Evolutionary conservation across 495 filamentous ascomycete genomes (phyloP).

Genomic region (Cercophora samala): DNA sequence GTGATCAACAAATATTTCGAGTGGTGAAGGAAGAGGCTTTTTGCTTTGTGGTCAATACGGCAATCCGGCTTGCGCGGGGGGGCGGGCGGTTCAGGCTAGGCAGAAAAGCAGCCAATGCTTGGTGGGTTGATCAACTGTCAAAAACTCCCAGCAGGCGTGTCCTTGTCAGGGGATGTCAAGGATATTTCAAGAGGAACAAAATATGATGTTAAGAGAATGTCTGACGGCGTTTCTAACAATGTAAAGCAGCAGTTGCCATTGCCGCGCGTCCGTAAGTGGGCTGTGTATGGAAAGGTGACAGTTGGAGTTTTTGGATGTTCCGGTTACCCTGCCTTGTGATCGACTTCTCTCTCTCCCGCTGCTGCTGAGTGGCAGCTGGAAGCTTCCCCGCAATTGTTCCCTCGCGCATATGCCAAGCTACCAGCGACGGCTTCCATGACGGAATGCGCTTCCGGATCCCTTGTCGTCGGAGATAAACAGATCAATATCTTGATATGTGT

Average conservation of each 20-base stretch:
- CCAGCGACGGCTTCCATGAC: not conserved
- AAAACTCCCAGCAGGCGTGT: not conserved
- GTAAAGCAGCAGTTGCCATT: not conserved
- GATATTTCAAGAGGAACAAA: not conserved
- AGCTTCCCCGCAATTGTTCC: conserved; percentile 1
- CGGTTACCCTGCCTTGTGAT: not conserved
- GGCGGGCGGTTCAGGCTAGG: not conserved
- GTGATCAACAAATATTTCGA: not conserved
- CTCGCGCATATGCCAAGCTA: not conserved
- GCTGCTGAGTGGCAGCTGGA: not conserved
- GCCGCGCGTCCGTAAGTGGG: conserved; percentile 3
- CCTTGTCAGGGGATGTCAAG: not conserved
- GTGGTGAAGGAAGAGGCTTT: not conserved
- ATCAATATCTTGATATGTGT: not conserved
- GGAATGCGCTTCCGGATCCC: conserved; percentile 4
- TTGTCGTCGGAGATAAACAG: not conserved
- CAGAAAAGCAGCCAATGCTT: not conserved
- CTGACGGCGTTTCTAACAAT: not conserved
- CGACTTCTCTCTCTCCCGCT: too few species aligned
- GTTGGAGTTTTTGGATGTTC: not conserved
- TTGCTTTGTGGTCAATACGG: not conserved
- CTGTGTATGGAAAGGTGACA: conserved; percentile 3
- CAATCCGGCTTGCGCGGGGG: conserved; percentile 1
- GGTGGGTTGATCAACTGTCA: not conserved
- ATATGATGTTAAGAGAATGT: not conserved